Percentiles rank a stretch among this genome's conserved stretches.
Conservation (phyloP, 2,329 filamentous ascomycete species). For the Colletotrichum sp. region DNA sequence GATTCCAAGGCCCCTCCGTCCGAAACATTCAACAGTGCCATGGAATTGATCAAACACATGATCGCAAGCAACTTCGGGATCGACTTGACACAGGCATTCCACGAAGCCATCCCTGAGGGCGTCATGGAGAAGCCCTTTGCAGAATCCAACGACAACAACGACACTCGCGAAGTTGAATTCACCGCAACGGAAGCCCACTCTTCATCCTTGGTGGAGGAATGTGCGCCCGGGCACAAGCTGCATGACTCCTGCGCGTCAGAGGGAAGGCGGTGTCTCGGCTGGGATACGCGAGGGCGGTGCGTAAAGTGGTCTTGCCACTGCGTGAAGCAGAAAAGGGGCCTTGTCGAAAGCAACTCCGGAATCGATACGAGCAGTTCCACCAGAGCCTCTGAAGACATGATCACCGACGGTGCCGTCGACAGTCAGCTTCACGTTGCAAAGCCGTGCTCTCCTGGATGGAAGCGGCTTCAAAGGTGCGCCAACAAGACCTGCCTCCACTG, state of each 20-base stretch:
- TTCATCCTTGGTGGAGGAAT: not conserved
- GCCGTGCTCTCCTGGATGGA: no score
- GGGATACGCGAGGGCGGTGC: not conserved
- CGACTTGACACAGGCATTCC: not conserved
- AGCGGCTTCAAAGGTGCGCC: no score
- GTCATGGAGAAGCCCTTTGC: not conserved
- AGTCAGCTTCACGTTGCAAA: not conserved
- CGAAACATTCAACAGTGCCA: not conserved
- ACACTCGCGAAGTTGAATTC: not conserved
- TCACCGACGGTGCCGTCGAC: not conserved
- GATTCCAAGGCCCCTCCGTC: not conserved
- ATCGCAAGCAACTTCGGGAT: not conserved
- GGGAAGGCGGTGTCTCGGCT: not conserved
- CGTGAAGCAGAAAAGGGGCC: not conserved
- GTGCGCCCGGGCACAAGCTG: not conserved
- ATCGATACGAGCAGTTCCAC: not conserved
- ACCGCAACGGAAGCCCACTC: not conserved
- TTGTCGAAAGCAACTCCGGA: not conserved
- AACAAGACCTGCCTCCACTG: no score
- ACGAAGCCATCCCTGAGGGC: not conserved
- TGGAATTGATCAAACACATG: not conserved
- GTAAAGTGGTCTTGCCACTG: not conserved
- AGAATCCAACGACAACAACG: not conserved
- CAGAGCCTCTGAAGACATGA: not conserved
- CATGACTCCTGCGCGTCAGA: not conserved